Evolutionary conservation across 2,329 filamentous ascomycete genomes (phyloP).

Genomic region (Pestalotiopsis fici): DNA sequence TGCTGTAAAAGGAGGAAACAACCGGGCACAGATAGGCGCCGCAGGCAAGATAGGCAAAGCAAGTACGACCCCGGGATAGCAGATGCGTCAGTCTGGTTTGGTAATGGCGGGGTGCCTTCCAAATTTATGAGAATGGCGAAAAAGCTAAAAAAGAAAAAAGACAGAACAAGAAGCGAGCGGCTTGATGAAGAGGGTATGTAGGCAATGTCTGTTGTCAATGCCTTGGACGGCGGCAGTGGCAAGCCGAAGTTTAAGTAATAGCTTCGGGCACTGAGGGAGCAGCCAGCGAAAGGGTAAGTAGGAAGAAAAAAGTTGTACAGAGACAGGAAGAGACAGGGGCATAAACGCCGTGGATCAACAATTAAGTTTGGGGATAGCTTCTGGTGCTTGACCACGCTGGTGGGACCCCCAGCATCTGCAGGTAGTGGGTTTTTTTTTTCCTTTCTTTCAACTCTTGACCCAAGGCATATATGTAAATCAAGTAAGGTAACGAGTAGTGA

Average conservation of each 20-base stretch:
- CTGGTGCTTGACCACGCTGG: not conserved
- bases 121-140: not conserved
- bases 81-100: not conserved
- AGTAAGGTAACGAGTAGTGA: not conserved
- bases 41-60: not conserved
- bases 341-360: not conserved
- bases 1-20: not conserved
- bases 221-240: not conserved
- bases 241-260: constrained; percentile 2
- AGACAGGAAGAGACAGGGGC: not conserved
- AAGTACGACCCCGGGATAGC: not conserved
- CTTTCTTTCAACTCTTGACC: not conserved
- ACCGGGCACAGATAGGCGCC: not conserved
- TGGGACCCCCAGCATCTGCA: not conserved
- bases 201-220: not conserved
- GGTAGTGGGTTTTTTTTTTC: not conserved
- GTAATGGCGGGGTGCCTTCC: not conserved
- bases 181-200: not conserved
- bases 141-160: no score
- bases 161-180: not conserved
- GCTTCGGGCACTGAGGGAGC: not conserved
- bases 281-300: not conserved
- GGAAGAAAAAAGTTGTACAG: not conserved
- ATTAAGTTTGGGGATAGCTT: constrained; percentile 1
- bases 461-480: not conserved